These are phyloP conservation scores for Serpula lacrymans DNA, from an alignment of 768 basidiomycete species.

Conservation along the genomic window DNA sequence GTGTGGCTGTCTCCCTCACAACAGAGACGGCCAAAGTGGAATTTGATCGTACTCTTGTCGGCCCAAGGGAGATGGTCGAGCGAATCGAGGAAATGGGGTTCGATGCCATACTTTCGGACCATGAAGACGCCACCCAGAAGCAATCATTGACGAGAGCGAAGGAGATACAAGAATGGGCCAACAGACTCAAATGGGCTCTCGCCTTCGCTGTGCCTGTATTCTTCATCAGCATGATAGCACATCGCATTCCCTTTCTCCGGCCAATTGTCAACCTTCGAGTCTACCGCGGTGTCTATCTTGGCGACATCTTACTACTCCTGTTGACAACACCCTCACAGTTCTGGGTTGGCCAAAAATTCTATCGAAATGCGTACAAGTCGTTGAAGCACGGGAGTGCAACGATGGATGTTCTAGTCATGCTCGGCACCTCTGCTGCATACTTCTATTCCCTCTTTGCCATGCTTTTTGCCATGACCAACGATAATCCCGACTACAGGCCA, in stretches of 20 bases:
- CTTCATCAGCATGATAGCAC: slow-evolving; percentile 83
- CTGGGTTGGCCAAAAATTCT: slow-evolving; percentile 87
- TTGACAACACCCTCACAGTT: slow-evolving; percentile 92
- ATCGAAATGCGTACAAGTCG: slow-evolving; percentile 86
- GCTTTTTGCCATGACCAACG: slow-evolving; percentile 59
- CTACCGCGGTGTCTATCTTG: slow-evolving; percentile 70
- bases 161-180: slow-evolving; percentile 89
- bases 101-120: slow-evolving; percentile 81
- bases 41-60: slow-evolving; percentile 71
- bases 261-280: slow-evolving; percentile 49
- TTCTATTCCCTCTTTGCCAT: slow-evolving; percentile 80
- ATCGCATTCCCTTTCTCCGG: slow-evolving; percentile 59
- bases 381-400: slow-evolving; percentile 87
- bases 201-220: slow-evolving; percentile 92
- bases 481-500: slow-evolving; percentile 68
- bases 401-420: slow-evolving; percentile 96
- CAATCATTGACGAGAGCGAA: slow-evolving; percentile 84
- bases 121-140: slow-evolving; percentile 79
- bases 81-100: slow-evolving; percentile 86
- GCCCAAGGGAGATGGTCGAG: slow-evolving; percentile 86
- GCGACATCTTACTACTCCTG: slow-evolving; percentile 70
- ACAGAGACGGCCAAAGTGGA: slow-evolving; percentile 72
- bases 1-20: slow-evolving; percentile 69
- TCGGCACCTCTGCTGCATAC: slow-evolving; percentile 94
- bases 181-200: slow-evolving; percentile 69